Evolutionary conservation across 257 asterid genomes (phyloP).

Genomic region (Nicotiana benthamiana): DNA sequence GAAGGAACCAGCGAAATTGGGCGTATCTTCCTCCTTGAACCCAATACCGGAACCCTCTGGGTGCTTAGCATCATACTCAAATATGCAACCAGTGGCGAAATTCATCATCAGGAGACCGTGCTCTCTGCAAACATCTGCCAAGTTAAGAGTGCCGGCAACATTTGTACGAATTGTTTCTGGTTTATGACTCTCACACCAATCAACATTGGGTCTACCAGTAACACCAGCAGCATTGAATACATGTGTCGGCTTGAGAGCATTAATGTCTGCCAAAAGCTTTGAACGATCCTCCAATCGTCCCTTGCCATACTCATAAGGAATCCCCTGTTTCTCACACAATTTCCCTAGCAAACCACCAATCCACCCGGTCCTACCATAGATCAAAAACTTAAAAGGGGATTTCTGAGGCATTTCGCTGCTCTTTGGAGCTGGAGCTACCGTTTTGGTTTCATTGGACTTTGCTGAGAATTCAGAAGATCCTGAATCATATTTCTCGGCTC

Average conservation of each 20-base stretch:
- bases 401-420: conserved; percentile 1
- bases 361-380: conserved; percentile 21
- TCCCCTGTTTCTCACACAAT: conserved; percentile 17
- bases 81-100: conserved; percentile 21
- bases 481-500: conserved; percentile 5
- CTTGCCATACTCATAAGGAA: conserved; percentile 14
- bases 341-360: conserved; percentile 21
- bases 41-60: conserved; percentile 20
- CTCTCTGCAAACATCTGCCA: conserved; percentile 21
- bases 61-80: conserved; percentile 16
- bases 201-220: conserved; percentile 23
- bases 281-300: conserved; percentile 20
- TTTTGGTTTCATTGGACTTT: not conserved
- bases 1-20: conserved; percentile 21
- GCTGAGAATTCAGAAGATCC: not conserved
- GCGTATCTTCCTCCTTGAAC: conserved; percentile 18
- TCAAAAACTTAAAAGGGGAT: conserved; percentile 16
- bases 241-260: conserved; percentile 15
- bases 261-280: conserved; percentile 16
- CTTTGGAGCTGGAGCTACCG: conserved; percentile 9
- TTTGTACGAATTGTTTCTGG: conserved; percentile 22
- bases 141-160: conserved; percentile 15
- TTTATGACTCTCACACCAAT: conserved; percentile 22
- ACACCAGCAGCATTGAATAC: conserved; percentile 25
- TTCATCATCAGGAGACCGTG: conserved; percentile 16